Evolutionary conservation across 148 eudicot genomes (phyloP), one percentile per base, ranked within the genome.

Genomic region (Talinum fruticosum): DNA sequence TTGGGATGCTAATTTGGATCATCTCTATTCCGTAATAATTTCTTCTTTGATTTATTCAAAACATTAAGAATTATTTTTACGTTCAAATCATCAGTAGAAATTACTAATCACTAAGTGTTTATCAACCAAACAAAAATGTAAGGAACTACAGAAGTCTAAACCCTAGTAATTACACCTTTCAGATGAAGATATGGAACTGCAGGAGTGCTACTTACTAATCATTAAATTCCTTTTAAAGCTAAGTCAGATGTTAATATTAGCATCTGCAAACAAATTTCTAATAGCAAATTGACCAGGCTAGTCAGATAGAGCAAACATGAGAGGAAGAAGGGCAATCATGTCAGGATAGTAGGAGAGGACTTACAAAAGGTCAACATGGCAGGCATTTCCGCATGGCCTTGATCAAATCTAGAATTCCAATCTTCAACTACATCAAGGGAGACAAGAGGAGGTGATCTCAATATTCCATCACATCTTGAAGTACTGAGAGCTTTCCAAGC

Each of bases 351-450:
- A 21, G 13, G 15, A 72, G 37, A 35, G 10, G 28, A 66, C 79
- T 76, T 80, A 76, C 79, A 49, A 8, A 2, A 14, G 62, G 64
- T 26, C 18, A 30, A 53, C 28, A n/a, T 54, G 67, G 76, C 7
- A 71, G n/a, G 54, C 8, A 24, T 71, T 28, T 71, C 45, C 26
- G 36, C 67, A 26, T 30, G 10, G 18, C 41, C 51, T 14, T n/a
- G 21, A 26, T 70, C 54, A 76, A 67, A 44, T 36, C 29, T 65
- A 66, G 16, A 15, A 51, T 68, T 81, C 83, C 83, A 81, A 24
- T 81, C 77, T 34, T 81, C 83, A 49, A 76, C 77, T 23, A 76
- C 30, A 34, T 81, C 83, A 41, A 81, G 77, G 34, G 80, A 72
- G 19, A 81, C 36, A 66, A 81, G 83, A 72, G 83, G 26, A 23